Base-by-base conservation (phyloP, 306 rosid species). In the Macrotyloma uniflorum region DNA sequence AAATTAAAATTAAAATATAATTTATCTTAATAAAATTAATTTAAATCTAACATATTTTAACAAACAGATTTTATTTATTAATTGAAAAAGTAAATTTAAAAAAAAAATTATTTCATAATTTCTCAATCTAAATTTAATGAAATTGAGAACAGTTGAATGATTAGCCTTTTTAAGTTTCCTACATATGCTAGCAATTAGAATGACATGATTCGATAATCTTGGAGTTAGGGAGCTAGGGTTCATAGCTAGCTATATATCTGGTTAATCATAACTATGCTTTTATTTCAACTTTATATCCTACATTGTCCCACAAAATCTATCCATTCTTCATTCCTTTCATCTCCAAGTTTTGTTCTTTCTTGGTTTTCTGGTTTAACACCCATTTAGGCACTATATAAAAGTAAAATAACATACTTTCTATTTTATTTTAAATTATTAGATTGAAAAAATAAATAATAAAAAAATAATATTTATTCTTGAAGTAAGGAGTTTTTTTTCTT, bases 101-200 rank as follows among this genome's bases (percentile, higher is more conserved):
- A 1, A 26, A 26, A 26, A 1, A 1, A 26, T 26, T n/a, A 26
- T 26, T 26, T 26, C 2, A 1, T 2, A 1, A 26, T 26, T 26
- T 26, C 28, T 26, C 2, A 26, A 1, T 26, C 8, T 8, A 7
- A 8, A 8, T 36, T 36, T 36, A 36, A 36, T 7, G 10, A 8
- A 36, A 7, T 8, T 0, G 62, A 12, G 40, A 11, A 20, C 9
- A 77, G 8, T 4, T 13, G 75, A 49, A 68, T 84, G 70, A 84
- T 86, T 64, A 72, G 28, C 50, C 76, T 63, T 82, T 84, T 84
- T 30, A 82, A 85, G 87, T 75, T 53, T 70, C 83, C 59, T 45
- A 50, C 78, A 45, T 50, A 85, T 85, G 92, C 90, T 53, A 83
- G 86, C 87, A 81, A 83, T 70, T 83, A 91, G 84, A 91, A 78